Evolutionary conservation across 2,329 filamentous ascomycete genomes (phyloP), one percentile per base, ranked within the genome.

Genomic region (Macrophomina phaseolina): DNA sequence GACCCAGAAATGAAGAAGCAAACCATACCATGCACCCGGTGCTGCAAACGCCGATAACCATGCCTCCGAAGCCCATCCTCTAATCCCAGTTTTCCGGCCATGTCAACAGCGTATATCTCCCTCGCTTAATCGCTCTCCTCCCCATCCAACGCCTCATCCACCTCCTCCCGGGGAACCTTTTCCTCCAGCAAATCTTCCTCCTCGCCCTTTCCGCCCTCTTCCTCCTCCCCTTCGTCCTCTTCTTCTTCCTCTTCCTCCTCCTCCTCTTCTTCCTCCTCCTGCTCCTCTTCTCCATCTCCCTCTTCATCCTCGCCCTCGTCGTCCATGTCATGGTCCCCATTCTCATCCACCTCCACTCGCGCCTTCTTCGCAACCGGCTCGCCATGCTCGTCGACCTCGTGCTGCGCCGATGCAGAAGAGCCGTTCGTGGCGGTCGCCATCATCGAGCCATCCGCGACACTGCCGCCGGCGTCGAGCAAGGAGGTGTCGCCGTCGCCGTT

Each of bases 81-180:
- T 18, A 16, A 7, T n/a, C 23, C 1, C 8, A 0, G 5, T 16
- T n/a, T 4, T 18, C 16, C 38, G 12, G 11, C n/a, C 12, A 11
- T 18, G 11, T 30, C 18, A 30, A 40, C 40, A 14, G 14, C 28
- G 8, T 18, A 49, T 36, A 1, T 16, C 3, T 12, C 30, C 18
- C 11, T 30, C 11, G 8, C 28, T 75, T 70, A 79, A 70, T 79
- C 77, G 62, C 77, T 79, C 56, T 80, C 79, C 36, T 81, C 89
- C 70, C 90, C 89, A 67, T 89, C 88, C 32, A 81, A 76, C 67
- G 81, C 85, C 1, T 82, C 81, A 62, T 81, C 80, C 16, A 82
- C 81, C 1, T 79, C 79, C 4, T 78, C 76, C 8, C 81, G 79
- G 2, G 72, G 76, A 48, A 81, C 81, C 23, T 82, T 81, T 4